These are phyloP conservation scores for Neofusicoccum sp. DNA, from an alignment of 2,329 filamentous ascomycete species.

Conservation along the genomic window DNA sequence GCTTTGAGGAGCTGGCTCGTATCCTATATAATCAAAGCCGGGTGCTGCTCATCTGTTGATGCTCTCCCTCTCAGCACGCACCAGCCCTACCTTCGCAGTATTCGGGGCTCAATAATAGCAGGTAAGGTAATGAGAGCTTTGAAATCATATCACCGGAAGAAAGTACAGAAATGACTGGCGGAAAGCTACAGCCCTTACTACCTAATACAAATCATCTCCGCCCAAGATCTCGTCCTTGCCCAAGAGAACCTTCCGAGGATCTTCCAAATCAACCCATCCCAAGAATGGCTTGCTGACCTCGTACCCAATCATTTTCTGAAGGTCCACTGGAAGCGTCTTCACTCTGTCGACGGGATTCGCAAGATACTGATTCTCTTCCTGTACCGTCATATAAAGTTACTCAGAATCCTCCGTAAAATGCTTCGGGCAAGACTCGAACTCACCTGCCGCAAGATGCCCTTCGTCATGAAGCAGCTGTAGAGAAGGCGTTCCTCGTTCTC, in stretches of 20 bases:
- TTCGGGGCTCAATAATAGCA: no score
- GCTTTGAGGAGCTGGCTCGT: no score
- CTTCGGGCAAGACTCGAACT: no score
- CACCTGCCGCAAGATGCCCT: slow-evolving; percentile 35
- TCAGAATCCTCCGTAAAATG: background rate
- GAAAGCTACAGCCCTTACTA: no score
- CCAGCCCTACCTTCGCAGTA: no score
- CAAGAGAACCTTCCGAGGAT: background rate
- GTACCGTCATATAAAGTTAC: slow-evolving; percentile 4
- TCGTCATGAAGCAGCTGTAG: slow-evolving; percentile 34
- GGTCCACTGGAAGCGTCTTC: slow-evolving; percentile 20
- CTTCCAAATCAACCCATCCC: slow-evolving; percentile 3
- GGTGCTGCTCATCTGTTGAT: no score
- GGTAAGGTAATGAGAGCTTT: no score
- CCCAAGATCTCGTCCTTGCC: background rate
- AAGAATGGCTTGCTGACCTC: slow-evolving; percentile 21
- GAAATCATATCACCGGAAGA: no score
- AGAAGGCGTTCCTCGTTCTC: slow-evolving; percentile 33
- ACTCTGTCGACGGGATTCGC: slow-evolving; percentile 27
- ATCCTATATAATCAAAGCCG: no score
- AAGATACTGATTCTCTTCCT: slow-evolving; percentile 44
- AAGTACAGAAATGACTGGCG: no score
- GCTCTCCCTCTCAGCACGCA: no score
- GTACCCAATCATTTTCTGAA: slow-evolving; percentile 25
- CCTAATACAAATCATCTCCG: no score